A percentile compares a stretch with the other conserved stretches of the same genome.
These are phyloP conservation scores for Coemansia sp. DNA, from an alignment of 192 early-diverging fungal species.

Conservation along the genomic window DNA sequence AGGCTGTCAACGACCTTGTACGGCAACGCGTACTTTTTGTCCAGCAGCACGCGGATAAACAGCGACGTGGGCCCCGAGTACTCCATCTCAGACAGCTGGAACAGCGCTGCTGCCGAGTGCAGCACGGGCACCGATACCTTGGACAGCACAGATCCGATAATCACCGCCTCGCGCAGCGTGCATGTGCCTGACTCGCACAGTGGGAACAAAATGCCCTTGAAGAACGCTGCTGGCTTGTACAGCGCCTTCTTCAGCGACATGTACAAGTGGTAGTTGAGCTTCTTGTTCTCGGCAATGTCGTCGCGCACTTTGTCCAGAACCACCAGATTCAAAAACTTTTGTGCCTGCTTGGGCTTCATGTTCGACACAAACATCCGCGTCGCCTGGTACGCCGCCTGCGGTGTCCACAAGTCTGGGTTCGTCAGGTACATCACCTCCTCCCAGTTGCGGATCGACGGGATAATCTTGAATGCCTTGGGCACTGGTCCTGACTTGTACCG, in stretches of 20 bases:
- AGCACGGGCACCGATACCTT: slow-evolving; percentile 94
- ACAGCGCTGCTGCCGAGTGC: slow-evolving; percentile 90
- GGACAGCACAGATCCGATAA: slow-evolving; percentile 86
- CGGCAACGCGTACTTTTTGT: slow-evolving; percentile 98
- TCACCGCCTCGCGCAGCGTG: slow-evolving; percentile 94
- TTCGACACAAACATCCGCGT: slow-evolving; percentile 97
- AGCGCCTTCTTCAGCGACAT: slow-evolving; percentile 95
- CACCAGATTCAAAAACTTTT: slow-evolving; percentile 87
- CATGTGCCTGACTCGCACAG: slow-evolving; percentile 90
- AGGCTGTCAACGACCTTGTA: slow-evolving; percentile 95
- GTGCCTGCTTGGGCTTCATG: slow-evolving; percentile 88
- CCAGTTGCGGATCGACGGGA: slow-evolving; percentile 94
- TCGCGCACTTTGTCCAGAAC: slow-evolving; percentile 89
- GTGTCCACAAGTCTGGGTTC: slow-evolving; percentile 88
- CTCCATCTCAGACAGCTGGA: slow-evolving; percentile 96
- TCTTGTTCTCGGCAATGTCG: slow-evolving; percentile 96
- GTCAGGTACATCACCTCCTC: slow-evolving; percentile 95
- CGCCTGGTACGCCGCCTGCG: slow-evolving; percentile 95
- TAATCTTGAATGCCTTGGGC: slow-evolving; percentile 99
- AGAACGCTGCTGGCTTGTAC: slow-evolving; percentile 96
- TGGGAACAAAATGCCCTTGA: slow-evolving; percentile 95
- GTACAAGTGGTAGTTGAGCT: slow-evolving; percentile 96
- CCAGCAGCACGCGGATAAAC: slow-evolving; percentile 93
- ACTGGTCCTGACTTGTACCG: slow-evolving; percentile 93
- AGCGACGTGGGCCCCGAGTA: slow-evolving; percentile 93